Evolutionary conservation across 2,329 filamentous ascomycete species (phyloP).

Genomic region (Decorospora gaudefroyi): DNA sequence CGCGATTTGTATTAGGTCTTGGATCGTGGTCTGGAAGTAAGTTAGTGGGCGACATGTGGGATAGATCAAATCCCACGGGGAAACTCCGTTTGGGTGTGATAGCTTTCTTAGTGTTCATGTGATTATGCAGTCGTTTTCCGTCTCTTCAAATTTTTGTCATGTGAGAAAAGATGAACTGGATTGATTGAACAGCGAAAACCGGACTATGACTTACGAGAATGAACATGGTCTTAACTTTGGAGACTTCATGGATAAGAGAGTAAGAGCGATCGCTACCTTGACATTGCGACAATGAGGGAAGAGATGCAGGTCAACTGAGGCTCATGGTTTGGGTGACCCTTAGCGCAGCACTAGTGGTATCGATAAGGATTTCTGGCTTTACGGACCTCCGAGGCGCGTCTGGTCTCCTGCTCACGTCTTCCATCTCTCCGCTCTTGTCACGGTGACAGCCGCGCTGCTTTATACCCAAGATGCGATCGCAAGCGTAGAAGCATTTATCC

Average conservation of each 20-base stretch:
- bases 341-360: conserved; percentile 24
- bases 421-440: not conserved
- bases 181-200: not conserved
- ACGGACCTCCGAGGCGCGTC: conserved; percentile 22
- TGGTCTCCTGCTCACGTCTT: conserved; percentile 8
- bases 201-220: conserved; percentile 44
- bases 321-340: conserved; percentile 5
- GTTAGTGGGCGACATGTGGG: too few relatives aligned
- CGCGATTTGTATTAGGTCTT: conserved; percentile 90
- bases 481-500: too few relatives aligned
- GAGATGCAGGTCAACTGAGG: conserved; percentile 9
- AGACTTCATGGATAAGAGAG: conserved; percentile 34
- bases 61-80: too few relatives aligned
- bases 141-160: conserved; percentile 11
- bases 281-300: conserved; percentile 11
- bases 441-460: too few relatives aligned
- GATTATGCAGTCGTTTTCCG: not conserved
- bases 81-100: too few relatives aligned
- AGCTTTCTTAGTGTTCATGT: too few relatives aligned
- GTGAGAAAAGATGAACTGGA: not conserved
- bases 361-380: conserved; percentile 22
- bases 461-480: not conserved
- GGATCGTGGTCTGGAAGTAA: conserved; percentile 75
- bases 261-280: conserved; percentile 18
- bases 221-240: conserved; percentile 39